These are phyloP conservation scores for Claviceps digitariae DNA, from an alignment of 2,329 filamentous ascomycete genomes.

Conservation along the genomic window DNA sequence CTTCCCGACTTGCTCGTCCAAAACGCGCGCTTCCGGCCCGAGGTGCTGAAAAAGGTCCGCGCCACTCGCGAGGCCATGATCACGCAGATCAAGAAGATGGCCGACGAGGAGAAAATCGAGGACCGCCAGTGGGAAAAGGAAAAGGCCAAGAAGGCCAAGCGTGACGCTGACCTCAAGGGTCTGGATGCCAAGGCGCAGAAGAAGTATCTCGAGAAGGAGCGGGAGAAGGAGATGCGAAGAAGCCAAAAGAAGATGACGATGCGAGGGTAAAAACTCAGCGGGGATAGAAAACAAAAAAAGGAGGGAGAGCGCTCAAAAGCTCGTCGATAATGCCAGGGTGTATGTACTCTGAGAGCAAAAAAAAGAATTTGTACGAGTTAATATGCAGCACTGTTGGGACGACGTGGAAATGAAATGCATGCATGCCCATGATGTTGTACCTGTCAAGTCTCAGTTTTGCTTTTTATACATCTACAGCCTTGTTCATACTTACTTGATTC, in stretches of 20 bases:
- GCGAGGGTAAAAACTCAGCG: conserved; percentile 33
- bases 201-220: conserved; percentile 72
- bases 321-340: too few relatives aligned
- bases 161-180: conserved; percentile 65
- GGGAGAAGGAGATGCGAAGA: conserved; percentile 54
- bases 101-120: conserved; percentile 71
- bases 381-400: too few relatives aligned
- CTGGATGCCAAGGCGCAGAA: conserved; percentile 74
- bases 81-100: conserved; percentile 62
- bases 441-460: too few relatives aligned
- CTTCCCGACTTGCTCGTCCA: conserved; percentile 71
- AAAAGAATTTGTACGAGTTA: not conserved
- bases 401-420: too few relatives aligned
- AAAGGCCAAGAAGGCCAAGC: conserved; percentile 74
- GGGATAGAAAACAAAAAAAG: too few relatives aligned
- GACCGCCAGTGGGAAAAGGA: conserved; percentile 60
- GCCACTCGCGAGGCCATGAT: conserved; percentile 67
- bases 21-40: conserved; percentile 71
- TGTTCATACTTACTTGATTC: too few relatives aligned
- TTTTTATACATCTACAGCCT: too few relatives aligned
- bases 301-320: too few relatives aligned
- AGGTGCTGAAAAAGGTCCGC: conserved; percentile 77
- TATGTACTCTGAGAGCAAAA: not conserved
- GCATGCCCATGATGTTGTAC: too few relatives aligned
- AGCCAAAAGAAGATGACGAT: conserved; percentile 40